Evolutionary conservation across 805 yeast genomes (phyloP).

Genomic region (Saturnispora kantuleensis): DNA sequence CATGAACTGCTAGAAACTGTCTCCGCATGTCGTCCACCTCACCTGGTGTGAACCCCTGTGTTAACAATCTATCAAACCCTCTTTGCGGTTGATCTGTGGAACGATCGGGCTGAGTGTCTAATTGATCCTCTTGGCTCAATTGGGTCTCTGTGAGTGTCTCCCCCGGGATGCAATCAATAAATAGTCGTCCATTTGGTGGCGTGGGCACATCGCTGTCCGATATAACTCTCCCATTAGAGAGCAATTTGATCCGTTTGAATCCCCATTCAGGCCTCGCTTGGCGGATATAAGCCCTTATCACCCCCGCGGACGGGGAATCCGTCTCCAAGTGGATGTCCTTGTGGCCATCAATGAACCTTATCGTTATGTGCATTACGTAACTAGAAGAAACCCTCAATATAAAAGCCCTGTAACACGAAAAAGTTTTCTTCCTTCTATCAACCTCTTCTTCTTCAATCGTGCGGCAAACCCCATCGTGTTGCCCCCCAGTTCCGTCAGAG

Average conservation of each 20-base stretch:
- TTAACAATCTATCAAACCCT: conserved; percentile 77
- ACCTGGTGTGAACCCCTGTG: conserved; percentile 73
- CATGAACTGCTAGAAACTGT: conserved; percentile 67
- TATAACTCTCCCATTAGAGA: conserved; percentile 60
- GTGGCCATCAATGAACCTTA: conserved; percentile 39
- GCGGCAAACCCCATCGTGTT: conserved; percentile 73
- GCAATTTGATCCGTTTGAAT: conserved; percentile 47
- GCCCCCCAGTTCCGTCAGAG: conserved; percentile 29
- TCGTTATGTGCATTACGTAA: conserved; percentile 17
- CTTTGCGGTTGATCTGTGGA: conserved; percentile 58
- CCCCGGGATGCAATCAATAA: conserved; percentile 74
- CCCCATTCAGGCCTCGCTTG: conserved; percentile 20
- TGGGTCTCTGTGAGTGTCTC: conserved; percentile 47
- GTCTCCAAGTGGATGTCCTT: conserved; percentile 33
- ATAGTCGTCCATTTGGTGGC: conserved; percentile 30
- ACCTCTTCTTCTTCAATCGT: conserved; percentile 30
- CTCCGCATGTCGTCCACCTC: conserved; percentile 64
- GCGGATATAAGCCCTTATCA: conserved; percentile 37
- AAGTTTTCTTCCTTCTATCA: conserved; percentile 5
- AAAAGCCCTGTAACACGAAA: neutral
- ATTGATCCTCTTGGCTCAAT: conserved; percentile 46
- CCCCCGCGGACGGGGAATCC: conserved; percentile 28
- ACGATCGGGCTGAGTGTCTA: conserved; percentile 45
- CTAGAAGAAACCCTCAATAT: neutral
- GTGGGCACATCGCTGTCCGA: conserved; percentile 12